Base-by-base conservation (phyloP, 305 asterid genomes). In the Fraxinus xanthoxyloides region DNA sequence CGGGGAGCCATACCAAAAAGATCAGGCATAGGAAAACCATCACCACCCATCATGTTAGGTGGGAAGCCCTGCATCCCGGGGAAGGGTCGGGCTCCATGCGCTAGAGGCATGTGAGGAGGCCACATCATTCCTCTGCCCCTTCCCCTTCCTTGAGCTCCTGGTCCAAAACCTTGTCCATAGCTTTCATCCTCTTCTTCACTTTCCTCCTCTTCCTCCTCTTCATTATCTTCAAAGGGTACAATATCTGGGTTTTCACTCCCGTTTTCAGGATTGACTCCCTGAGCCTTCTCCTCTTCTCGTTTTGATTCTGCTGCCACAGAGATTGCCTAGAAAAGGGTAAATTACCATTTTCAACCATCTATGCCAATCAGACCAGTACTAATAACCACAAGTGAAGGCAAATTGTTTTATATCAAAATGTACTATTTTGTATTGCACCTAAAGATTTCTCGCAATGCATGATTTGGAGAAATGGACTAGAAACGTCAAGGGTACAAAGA, bases 141-240 rank as follows among this genome's bases (percentile, higher is more conserved):
- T 80, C 97, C 98, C 87, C 97, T 86, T 38, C 97, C 96, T 84
- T 89, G 93, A 48, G 86, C 89, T 76, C 82, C 82, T 75, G 85
- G 77, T 35, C 86, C 94, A 2, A 87, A 89, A 19, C 26, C 90
- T 77, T 87, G 94, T 36, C 85, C 87, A 80, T 80, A 83, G 83
- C 80, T 87, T 85, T 94, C 97, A 21, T 93, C 97, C 79, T 93
- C 95, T 76, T 93, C 97, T 80, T 93, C 97, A 63, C 92, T 90
- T 87, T 93, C 98, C 81, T 93, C 98, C 82, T 94, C 98, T 80
- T 94, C 97, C 81, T 88, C 97, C 81, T 92, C 94, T 89, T 94
- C 98, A 78, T 94, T 92, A 83, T 93, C 97, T 89, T 93, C 97
- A 63, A 92, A 94, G n/a, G 95, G 97, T 46, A 92, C 95, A 76